These are phyloP conservation scores for Globisporangium radiosum DNA, from an alignment of 352 stramenopile species.

Conservation along the genomic window DNA sequence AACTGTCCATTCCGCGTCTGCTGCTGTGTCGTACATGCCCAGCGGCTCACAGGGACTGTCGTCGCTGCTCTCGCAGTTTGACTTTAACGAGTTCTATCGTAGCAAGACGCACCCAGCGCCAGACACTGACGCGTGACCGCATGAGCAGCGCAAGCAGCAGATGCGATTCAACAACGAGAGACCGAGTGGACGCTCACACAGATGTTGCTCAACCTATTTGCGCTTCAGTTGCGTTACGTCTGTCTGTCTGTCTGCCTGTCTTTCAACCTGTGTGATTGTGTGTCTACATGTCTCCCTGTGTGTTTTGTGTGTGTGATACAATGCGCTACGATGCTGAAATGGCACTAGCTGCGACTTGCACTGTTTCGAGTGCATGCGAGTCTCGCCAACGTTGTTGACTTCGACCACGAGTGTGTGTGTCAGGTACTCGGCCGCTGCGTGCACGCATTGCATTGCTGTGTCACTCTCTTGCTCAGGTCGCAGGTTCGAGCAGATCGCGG, in stretches of 20 bases:
- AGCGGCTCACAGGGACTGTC: slow-evolving; percentile 74
- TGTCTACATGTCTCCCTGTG: no score
- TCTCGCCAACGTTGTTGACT: no score
- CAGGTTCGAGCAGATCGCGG: slow-evolving; percentile 44
- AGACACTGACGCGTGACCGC: slow-evolving; percentile 39
- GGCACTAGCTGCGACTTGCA: no score
- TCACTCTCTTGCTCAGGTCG: not conserved
- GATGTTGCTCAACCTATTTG: no score
- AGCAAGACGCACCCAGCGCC: slow-evolving; percentile 35
- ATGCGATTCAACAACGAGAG: not conserved
- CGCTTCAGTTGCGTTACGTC: not conserved
- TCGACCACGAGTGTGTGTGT: no score
- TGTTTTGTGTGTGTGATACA: no score
- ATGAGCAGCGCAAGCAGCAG: not conserved
- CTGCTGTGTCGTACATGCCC: slow-evolving; percentile 6
- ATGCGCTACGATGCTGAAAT: no score
- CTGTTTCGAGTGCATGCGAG: no score
- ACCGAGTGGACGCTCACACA: not conserved
- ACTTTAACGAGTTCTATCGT: slow-evolving; percentile 90
- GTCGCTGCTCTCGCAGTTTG: slow-evolving; percentile 84
- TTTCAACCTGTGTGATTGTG: no score
- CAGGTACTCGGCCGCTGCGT: no score
- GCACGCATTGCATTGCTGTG: no score
- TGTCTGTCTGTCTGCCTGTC: no score
- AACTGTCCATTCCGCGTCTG: not conserved